phyloP scores from a whole-genome alignment of 306 rosid species.

The Acacia acuminata region DNA sequence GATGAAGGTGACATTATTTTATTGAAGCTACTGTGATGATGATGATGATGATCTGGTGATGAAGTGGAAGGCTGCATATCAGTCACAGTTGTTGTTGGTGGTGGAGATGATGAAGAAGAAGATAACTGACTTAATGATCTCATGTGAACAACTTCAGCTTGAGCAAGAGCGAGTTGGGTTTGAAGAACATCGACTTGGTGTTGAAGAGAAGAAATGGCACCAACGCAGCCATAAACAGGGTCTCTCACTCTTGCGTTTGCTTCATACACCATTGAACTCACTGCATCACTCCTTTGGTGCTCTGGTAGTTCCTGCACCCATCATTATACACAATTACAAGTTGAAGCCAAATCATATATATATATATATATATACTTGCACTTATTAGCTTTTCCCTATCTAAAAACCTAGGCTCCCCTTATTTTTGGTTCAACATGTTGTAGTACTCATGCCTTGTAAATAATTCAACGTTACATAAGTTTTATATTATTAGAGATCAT shows the following conservation, averaged over 20 bases:
- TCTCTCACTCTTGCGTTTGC: conserved; percentile 95
- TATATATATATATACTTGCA: not conserved
- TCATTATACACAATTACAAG: not conserved
- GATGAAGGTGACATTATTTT: conserved; percentile 5
- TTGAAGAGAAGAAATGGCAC: conserved; percentile 88
- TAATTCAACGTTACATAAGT: not conserved
- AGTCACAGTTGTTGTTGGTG: not conserved
- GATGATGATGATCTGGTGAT: conserved; percentile 25
- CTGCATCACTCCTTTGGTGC: conserved; percentile 88
- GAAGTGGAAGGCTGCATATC: not conserved
- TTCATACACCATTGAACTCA: conserved; percentile 94
- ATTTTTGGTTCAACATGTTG: not conserved
- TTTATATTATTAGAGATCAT: not conserved
- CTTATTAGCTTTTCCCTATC: not conserved
- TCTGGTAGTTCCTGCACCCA: conserved; percentile 72
- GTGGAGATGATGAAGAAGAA: conserved; percentile 10
- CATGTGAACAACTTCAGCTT: conserved; percentile 82
- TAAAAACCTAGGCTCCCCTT: not conserved
- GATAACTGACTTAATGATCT: conserved; percentile 48
- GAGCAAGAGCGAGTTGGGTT: conserved; percentile 75
- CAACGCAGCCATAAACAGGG: conserved; percentile 93
- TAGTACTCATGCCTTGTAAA: not conserved
- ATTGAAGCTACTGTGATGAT: not conserved
- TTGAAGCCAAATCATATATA: not conserved
- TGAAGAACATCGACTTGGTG: conserved; percentile 83